These are phyloP conservation scores for Ophioceras dolichostomum DNA, from an alignment of 2,329 filamentous ascomycete species.

Conservation along the genomic window DNA sequence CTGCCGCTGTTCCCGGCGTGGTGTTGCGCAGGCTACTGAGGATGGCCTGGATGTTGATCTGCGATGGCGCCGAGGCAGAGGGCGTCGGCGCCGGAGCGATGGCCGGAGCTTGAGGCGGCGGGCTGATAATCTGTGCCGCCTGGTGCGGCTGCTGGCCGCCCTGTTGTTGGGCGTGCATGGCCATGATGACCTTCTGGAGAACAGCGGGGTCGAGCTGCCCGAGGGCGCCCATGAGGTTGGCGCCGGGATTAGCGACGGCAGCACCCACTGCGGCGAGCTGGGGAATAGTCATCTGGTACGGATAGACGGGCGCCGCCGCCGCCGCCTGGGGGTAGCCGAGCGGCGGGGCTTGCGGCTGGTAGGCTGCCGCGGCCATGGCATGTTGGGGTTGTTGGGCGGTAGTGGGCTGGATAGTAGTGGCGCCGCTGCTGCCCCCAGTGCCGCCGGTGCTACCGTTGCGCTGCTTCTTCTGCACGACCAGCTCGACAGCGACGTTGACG, in stretches of 20 bases:
- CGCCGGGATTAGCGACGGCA: neutral
- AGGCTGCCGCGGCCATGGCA: too few species aligned
- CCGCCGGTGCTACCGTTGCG: too few species aligned
- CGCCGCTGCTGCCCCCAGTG: too few species aligned
- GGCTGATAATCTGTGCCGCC: neutral
- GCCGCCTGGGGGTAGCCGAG: slow-evolving; percentile 6
- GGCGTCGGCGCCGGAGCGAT: slow-evolving; percentile 4
- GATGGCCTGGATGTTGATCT: slow-evolving; percentile 33
- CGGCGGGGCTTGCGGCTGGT: slow-evolving; percentile 6
- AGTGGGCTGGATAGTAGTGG: slow-evolving; percentile 15
- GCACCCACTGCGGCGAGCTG: neutral
- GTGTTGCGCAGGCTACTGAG: slow-evolving; percentile 24
- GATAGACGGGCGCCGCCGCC: slow-evolving; percentile 8
- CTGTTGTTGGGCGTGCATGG: slow-evolving; percentile 28
- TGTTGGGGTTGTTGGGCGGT: slow-evolving; percentile 9
- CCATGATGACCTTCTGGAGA: slow-evolving; percentile 57
- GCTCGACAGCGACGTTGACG: slow-evolving; percentile 64
- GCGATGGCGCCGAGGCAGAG: slow-evolving; percentile 14
- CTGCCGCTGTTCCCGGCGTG: neutral
- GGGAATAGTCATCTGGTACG: slow-evolving; percentile 5
- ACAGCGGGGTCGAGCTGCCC: slow-evolving; percentile 55
- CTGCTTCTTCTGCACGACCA: slow-evolving; percentile 61
- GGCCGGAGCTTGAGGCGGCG: slow-evolving; percentile 1
- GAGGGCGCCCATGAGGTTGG: slow-evolving; percentile 20
- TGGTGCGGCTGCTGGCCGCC: slow-evolving; percentile 4